Base-by-base conservation (phyloP, 2,329 filamentous ascomycete genomes). In the Verticillium albo-atrum region DNA sequence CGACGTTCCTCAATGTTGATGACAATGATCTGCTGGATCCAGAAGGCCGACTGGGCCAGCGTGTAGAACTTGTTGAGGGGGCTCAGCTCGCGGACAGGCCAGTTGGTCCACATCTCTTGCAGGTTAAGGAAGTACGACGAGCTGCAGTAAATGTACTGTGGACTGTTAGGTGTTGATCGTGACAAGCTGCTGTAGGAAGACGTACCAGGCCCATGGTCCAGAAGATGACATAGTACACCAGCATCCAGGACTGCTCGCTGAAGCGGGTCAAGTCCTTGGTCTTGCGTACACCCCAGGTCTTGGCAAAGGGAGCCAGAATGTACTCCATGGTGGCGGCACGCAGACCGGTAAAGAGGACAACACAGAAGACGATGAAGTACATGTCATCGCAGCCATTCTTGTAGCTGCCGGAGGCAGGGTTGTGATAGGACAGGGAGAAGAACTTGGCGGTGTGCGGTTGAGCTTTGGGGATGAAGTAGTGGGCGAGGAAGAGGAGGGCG, bases 1-100 rank as follows among this genome's bases (percentile, higher is more conserved):
- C 95, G 86, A 65, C 90, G 87, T 76, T 96, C 91, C 75, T 99
- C 95, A 61, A 98, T 92, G 75, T 97, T 89, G 72, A 98, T 91
- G 60, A 97, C 91, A 32, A 97, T 80, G 64, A 98, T 90, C 76
- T 97, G 93, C 77, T 98, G 94, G 54, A 97, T 75, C 89, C 92
- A 97, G 74, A 97, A 98, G 26, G 89, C 88, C 75, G 93, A 90
- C 73, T 98, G 93, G 15, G 89, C 88, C 32, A 99, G 82, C 68
- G 96, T 91, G 75, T 99, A 99, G 74, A 85, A 87, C 78, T 98
- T 98, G 77, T 90, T 86, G 14, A 91, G 74, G 9, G 88, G 87
- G 17, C 80, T 79, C 61, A 96, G 80, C 69, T 95, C 88, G 56
- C 92, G 86, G 66, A 85, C 82, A 0, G 95, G 95, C 88, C 91